A percentile compares a stretch with the other conserved stretches of the same genome.
phyloP scores from a whole-genome alignment of 176 grass and related monocot genomes.

The Cenchrus fungigraminus region DNA sequence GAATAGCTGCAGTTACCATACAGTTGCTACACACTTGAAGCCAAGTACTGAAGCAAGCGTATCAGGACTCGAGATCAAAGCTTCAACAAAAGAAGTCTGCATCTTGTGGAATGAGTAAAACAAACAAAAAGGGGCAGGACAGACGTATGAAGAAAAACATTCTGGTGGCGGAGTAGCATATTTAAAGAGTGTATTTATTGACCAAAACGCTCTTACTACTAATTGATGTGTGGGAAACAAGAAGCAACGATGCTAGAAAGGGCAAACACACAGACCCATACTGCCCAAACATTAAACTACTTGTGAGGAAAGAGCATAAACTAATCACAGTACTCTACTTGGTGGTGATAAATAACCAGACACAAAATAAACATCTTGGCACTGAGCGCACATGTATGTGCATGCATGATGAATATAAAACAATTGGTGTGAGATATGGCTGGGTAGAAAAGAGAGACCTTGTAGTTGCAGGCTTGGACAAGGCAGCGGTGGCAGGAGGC shows the following conservation, averaged over 20 bases:
- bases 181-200: neutral
- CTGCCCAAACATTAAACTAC: slow-evolving; percentile 22
- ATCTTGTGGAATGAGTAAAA: slow-evolving; percentile 8
- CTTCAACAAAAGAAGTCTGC: slow-evolving; percentile 6
- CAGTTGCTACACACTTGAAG: too few species aligned
- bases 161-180: neutral
- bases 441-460: slow-evolving; percentile 47
- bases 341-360: neutral
- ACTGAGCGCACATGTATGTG: neutral
- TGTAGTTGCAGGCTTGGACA: slow-evolving; percentile 48
- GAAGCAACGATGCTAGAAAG: slow-evolving; percentile 21
- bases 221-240: neutral
- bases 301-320: neutral
- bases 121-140: neutral
- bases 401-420: neutral
- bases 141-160: neutral
- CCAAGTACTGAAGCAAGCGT: neutral
- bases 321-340: neutral
- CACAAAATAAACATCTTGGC: slow-evolving; percentile 9
- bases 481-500: slow-evolving; percentile 14
- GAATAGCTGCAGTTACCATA: too few species aligned
- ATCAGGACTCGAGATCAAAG: neutral
- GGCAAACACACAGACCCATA: neutral
- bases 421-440: neutral
- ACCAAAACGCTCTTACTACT: neutral